A percentile compares a stretch with the other conserved stretches of the same genome.
Evolutionary conservation across 1,284 basidiomycete species (phyloP).

Genomic region (Exobasidium cylindrosporum): DNA sequence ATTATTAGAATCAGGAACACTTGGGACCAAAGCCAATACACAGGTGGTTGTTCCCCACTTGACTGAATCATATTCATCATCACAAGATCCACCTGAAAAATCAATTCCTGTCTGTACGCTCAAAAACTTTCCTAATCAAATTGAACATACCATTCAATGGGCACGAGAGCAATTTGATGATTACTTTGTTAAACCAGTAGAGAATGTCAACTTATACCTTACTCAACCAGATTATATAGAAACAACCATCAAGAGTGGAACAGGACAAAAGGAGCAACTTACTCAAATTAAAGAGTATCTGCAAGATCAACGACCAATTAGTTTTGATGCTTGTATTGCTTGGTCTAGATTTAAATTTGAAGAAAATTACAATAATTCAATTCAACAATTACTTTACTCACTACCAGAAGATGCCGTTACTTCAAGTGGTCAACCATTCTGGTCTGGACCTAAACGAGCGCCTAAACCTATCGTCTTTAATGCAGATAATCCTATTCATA

Average conservation of each 20-base stretch:
- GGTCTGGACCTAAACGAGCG: constrained; percentile 86
- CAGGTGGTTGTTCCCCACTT: constrained; percentile 94
- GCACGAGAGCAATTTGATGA: constrained; percentile 88
- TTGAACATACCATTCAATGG: constrained; percentile 97
- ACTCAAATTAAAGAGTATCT: constrained; percentile 87
- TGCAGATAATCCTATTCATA: constrained; percentile 78
- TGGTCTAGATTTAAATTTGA: constrained; percentile 98
- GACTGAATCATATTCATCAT: constrained; percentile 96
- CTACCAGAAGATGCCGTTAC: constrained; percentile 88
- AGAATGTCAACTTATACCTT: constrained; percentile 93
- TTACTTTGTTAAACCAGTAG: constrained; percentile 87
- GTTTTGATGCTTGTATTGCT: constrained; percentile 93
- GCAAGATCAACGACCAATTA: constrained; percentile 85
- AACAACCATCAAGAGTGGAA: constrained; percentile 73
- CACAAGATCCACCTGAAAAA: constrained; percentile 98
- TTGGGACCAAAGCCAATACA: constrained; percentile 97
- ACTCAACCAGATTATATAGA: constrained; percentile 95
- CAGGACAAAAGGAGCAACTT: constrained; percentile 63
- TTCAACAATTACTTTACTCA: constrained; percentile 88
- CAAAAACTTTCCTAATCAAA: constrained; percentile 98
- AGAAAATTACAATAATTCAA: constrained; percentile 88
- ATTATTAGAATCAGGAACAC: constrained; percentile 91
- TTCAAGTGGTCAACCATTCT: constrained; percentile 77
- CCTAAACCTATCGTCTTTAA: constrained; percentile 89
- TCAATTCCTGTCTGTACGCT: constrained; percentile 96